Conservation (phyloP, 2,329 filamentous ascomycete genomes). For the Zymoseptoria tritici region DNA sequence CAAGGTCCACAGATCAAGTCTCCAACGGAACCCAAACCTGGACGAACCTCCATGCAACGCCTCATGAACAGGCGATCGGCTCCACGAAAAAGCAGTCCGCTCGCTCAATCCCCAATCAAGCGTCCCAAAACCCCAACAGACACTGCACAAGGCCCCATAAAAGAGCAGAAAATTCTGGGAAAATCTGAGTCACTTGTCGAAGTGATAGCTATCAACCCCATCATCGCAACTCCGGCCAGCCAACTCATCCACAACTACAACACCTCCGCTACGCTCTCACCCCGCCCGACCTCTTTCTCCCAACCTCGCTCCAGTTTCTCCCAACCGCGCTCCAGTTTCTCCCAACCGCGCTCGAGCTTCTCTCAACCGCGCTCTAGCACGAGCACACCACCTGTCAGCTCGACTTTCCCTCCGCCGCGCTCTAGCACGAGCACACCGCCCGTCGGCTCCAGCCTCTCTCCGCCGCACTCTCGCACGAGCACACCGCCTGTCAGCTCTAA, state of each 20-base stretch:
- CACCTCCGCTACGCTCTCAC: not conserved
- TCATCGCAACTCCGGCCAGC: not conserved
- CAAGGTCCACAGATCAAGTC: slow-evolving; percentile 8
- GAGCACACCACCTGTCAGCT: too few species aligned
- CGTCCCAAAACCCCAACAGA: not conserved
- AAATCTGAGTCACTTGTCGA: not conserved
- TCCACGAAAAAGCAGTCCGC: not conserved
- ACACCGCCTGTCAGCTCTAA: too few species aligned
- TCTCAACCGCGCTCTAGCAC: too few species aligned
- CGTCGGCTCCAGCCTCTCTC: too few species aligned
- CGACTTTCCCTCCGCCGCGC: too few species aligned
- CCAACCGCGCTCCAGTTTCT: too few species aligned
- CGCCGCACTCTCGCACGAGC: too few species aligned
- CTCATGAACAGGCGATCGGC: not conserved
- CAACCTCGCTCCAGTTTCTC: not conserved
- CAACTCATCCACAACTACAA: not conserved
- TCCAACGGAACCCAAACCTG: slow-evolving; percentile 1
- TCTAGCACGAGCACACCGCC: too few species aligned
- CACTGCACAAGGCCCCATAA: not conserved
- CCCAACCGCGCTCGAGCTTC: too few species aligned
- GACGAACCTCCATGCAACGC: not conserved
- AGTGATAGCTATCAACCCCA: not conserved
- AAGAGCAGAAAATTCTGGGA: not conserved
- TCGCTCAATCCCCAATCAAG: not conserved
- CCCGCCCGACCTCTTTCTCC: not conserved